These are phyloP conservation scores for Mollisia scopiformis DNA, from an alignment of 2,329 filamentous ascomycete species.

Conservation along the genomic window DNA sequence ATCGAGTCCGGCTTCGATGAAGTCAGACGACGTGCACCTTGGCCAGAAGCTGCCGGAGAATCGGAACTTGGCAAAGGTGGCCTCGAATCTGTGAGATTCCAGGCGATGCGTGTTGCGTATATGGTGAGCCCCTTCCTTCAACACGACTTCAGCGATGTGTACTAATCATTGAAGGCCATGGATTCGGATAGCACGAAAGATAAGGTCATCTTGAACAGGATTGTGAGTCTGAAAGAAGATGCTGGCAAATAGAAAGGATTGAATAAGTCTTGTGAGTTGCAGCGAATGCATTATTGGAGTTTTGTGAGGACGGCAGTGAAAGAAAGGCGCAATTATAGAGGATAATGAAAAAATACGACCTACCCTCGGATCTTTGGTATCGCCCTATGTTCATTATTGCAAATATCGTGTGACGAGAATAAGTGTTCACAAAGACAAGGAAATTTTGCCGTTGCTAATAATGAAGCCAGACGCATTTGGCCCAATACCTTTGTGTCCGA, in stretches of 20 bases:
- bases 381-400: neutral
- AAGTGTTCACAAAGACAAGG: neutral
- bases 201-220: constrained; percentile 86
- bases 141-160: neutral
- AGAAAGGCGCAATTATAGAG: constrained; percentile 3
- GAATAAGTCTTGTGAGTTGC: neutral
- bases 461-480: neutral
- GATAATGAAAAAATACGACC: neutral
- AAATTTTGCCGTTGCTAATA: neutral
- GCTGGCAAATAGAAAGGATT: constrained; percentile 58
- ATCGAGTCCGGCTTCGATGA: constrained; percentile 85
- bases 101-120: constrained; percentile 87
- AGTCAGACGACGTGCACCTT: constrained; percentile 72
- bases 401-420: neutral
- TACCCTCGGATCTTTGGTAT: neutral
- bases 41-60: constrained; percentile 76
- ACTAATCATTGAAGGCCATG: constrained; percentile 51
- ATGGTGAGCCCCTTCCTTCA: constrained; percentile 36
- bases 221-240: constrained; percentile 91
- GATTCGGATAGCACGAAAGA: constrained; percentile 79
- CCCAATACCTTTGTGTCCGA: neutral
- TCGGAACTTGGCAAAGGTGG: constrained; percentile 62
- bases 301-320: constrained; percentile 1
- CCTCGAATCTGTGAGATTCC: constrained; percentile 81
- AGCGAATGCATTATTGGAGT: constrained; percentile 19